These are phyloP conservation scores for Glaciozyma martinii DNA, from an alignment of 768 basidiomycete genomes.

Conservation along the genomic window DNA sequence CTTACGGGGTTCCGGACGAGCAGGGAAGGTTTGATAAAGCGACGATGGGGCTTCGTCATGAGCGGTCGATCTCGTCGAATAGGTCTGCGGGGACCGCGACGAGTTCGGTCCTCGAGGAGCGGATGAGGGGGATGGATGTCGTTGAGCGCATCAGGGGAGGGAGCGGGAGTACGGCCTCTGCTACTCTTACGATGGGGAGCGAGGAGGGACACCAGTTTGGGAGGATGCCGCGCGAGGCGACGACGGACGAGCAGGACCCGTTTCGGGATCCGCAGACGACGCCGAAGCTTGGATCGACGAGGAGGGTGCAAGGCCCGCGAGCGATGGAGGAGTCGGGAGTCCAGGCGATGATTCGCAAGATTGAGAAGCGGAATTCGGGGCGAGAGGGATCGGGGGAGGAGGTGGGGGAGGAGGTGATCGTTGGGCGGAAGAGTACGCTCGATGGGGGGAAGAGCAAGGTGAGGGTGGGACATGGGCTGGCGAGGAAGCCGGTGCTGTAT, in stretches of 20 bases:
- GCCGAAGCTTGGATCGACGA: neutral
- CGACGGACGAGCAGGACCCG: neutral
- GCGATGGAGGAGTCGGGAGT: no score
- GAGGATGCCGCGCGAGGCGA: neutral
- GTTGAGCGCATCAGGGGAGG: slow-evolving; percentile 20
- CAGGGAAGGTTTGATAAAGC: slow-evolving; percentile 1
- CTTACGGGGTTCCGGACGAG: slow-evolving; percentile 2
- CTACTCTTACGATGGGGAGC: neutral
- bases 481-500: no score
- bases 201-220: neutral
- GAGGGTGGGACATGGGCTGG: no score
- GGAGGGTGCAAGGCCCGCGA: no score
- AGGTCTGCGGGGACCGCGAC: slow-evolving; percentile 16
- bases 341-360: no score
- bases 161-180: slow-evolving; percentile 3
- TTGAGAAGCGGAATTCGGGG: no score
- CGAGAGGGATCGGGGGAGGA: no score
- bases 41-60: slow-evolving; percentile 6
- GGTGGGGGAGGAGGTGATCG: no score
- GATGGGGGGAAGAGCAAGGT: no score
- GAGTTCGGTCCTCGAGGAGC: slow-evolving; percentile 24
- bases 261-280: slow-evolving; percentile 3
- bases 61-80: slow-evolving; percentile 14
- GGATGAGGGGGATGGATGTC: slow-evolving; percentile 26
- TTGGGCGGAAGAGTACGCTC: no score